These are phyloP conservation scores for Solanum virginianum DNA, from an alignment of 257 asterid species.

Conservation along the genomic window DNA sequence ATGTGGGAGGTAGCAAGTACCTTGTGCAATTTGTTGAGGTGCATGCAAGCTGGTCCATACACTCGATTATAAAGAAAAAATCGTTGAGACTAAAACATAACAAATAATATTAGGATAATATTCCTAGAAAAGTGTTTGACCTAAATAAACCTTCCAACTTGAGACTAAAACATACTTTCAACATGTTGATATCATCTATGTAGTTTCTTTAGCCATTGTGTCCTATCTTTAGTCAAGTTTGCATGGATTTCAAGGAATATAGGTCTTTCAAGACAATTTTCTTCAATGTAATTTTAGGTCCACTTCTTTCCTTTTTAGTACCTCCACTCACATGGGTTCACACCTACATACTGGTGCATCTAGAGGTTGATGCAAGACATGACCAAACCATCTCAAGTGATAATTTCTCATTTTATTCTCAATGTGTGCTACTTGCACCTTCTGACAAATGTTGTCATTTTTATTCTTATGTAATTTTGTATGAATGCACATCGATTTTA, in stretches of 20 bases:
- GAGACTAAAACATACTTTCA: neutral
- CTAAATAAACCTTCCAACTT: neutral
- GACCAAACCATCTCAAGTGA: neutral
- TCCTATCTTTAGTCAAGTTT: neutral
- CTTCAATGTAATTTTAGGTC: neutral
- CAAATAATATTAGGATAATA: neutral
- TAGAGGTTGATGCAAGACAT: neutral
- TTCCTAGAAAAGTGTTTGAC: neutral
- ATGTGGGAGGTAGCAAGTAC: neutral
- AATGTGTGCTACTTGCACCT: neutral
- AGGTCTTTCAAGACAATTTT: neutral
- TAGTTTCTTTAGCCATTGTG: neutral
- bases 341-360: neutral
- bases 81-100: no score
- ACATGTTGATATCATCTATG: neutral
- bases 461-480: neutral
- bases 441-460: neutral
- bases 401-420: neutral
- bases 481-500: neutral
- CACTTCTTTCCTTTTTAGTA: neutral
- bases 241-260: neutral
- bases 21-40: neutral
- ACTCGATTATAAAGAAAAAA: neutral
- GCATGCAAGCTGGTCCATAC: neutral
- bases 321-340: neutral